Conservation (phyloP, 2,329 filamentous ascomycete species). For the Fusarium tupiense region DNA sequence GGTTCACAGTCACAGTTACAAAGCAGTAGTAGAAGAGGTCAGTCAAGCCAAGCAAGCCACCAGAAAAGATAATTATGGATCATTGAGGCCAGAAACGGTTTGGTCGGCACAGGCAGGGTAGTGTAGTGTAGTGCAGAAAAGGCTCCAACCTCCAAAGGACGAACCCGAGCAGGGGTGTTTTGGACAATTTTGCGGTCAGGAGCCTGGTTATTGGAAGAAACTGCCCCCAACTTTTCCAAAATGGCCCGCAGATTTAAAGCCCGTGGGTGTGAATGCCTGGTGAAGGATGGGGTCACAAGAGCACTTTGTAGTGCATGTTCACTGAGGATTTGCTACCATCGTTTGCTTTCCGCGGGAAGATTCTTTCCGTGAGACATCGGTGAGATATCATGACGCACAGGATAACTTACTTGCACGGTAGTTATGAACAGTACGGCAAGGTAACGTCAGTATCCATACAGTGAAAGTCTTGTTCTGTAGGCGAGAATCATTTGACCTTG, state of each 20-base stretch:
- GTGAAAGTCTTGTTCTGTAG: not conserved
- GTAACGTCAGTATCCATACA: too few species aligned
- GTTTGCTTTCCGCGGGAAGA: not conserved
- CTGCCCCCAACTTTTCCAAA: not conserved
- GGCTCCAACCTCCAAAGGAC: not conserved
- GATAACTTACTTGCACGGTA: not conserved
- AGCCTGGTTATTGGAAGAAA: constrained; percentile 13
- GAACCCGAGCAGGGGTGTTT: constrained; percentile 15
- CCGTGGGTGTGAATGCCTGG: not conserved
- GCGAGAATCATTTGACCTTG: not conserved
- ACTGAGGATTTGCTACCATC: not conserved
- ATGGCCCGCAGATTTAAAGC: not conserved
- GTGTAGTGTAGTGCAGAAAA: constrained; percentile 15
- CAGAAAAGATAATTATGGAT: constrained; percentile 3
- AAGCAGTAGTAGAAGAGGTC: constrained; percentile 12
- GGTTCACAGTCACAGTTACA: constrained; percentile 2
- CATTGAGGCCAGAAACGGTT: constrained; percentile 21
- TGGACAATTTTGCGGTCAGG: constrained; percentile 15
- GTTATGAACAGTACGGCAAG: not conserved
- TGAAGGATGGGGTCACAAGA: constrained; percentile 25
- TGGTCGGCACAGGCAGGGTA: constrained; percentile 5
- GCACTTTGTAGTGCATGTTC: constrained; percentile 3
- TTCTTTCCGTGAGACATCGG: constrained; percentile 9
- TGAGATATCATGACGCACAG: constrained; percentile 17
- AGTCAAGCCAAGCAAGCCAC: constrained; percentile 16